Evolutionary conservation across 495 filamentous ascomycete species (phyloP).

Genomic region (Cenococcum geophilum): DNA sequence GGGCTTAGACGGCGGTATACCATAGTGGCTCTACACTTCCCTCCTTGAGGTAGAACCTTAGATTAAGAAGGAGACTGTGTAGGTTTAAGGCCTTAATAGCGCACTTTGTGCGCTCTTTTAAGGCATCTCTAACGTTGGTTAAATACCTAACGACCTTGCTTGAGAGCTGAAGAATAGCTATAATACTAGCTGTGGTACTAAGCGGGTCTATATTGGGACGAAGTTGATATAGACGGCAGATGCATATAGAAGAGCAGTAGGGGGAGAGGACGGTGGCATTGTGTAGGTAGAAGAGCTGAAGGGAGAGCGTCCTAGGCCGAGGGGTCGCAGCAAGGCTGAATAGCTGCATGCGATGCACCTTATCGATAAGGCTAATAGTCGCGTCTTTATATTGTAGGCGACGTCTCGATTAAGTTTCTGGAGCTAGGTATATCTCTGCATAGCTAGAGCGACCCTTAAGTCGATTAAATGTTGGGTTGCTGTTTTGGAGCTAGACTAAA

Average conservation of each 20-base stretch:
- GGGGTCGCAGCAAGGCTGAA: constrained; percentile 11
- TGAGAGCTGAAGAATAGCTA: constrained; percentile 31
- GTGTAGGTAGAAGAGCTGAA: constrained; percentile 14
- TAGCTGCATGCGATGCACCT: constrained; percentile 1
- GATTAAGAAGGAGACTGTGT: constrained; percentile 26
- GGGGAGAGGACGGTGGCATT: constrained; percentile 9
- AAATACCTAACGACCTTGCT: constrained; percentile 32
- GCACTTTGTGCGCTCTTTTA: constrained; percentile 29
- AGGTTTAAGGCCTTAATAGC: constrained; percentile 29
- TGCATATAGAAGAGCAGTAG: constrained; percentile 4
- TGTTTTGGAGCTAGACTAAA: not conserved
- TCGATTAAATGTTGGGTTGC: constrained; percentile 1
- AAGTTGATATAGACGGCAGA: constrained; percentile 4
- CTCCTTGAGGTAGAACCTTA: constrained; percentile 29
- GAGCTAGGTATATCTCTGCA: constrained; percentile 1
- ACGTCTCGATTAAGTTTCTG: constrained; percentile 9
- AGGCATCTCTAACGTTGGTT: constrained; percentile 34
- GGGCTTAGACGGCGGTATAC: constrained; percentile 25
- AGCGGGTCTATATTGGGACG: constrained; percentile 28
- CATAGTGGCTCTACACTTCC: constrained; percentile 20
- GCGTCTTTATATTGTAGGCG: not conserved
- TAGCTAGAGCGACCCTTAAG: constrained; percentile 6
- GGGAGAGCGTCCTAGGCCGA: constrained; percentile 11
- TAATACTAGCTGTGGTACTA: constrained; percentile 33
- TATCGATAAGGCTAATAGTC: constrained; percentile 9